Evolutionary conservation across 2,329 filamentous ascomycete genomes (phyloP).

Genomic region (Venturia asperata): DNA sequence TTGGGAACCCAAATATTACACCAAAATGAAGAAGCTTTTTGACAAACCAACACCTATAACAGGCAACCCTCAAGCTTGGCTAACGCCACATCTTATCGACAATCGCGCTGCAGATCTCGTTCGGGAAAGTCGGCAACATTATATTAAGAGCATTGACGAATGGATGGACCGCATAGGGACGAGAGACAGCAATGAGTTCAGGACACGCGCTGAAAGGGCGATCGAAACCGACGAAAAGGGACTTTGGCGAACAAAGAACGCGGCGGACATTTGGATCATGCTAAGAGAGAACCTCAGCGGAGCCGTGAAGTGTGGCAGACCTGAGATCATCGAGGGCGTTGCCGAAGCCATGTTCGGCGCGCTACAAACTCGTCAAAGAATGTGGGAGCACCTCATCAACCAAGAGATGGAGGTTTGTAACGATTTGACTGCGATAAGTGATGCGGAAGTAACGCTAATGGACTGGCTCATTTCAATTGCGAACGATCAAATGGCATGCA

Average conservation of each 20-base stretch:
- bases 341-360: constrained; percentile 93
- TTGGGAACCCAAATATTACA: constrained; percentile 88
- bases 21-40: constrained; percentile 88
- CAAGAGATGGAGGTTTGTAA: constrained; percentile 72
- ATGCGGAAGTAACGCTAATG: constrained; percentile 64
- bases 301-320: constrained; percentile 74
- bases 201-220: constrained; percentile 68
- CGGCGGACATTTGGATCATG: constrained; percentile 97
- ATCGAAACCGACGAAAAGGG: constrained; percentile 83
- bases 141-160: constrained; percentile 90
- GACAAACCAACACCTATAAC: constrained; percentile 35
- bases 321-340: constrained; percentile 89
- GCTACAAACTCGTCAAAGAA: constrained; percentile 71
- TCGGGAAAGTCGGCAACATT: constrained; percentile 87
- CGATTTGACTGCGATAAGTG: constrained; percentile 48
- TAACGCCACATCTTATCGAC: constrained; percentile 81
- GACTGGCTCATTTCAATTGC: constrained; percentile 96
- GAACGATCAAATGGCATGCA: constrained; percentile 97
- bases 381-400: constrained; percentile 83
- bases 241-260: constrained; percentile 83
- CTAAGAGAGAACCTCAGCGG: constrained; percentile 84
- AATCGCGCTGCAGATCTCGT: constrained; percentile 85
- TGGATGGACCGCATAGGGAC: constrained; percentile 93
- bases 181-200: constrained; percentile 74
- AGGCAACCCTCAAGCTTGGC: constrained; percentile 53